A percentile compares a stretch with the other conserved stretches of the same genome.
These are phyloP conservation scores for Ilyonectria sp. DNA, from an alignment of 2,329 filamentous ascomycete genomes.

Conservation along the genomic window DNA sequence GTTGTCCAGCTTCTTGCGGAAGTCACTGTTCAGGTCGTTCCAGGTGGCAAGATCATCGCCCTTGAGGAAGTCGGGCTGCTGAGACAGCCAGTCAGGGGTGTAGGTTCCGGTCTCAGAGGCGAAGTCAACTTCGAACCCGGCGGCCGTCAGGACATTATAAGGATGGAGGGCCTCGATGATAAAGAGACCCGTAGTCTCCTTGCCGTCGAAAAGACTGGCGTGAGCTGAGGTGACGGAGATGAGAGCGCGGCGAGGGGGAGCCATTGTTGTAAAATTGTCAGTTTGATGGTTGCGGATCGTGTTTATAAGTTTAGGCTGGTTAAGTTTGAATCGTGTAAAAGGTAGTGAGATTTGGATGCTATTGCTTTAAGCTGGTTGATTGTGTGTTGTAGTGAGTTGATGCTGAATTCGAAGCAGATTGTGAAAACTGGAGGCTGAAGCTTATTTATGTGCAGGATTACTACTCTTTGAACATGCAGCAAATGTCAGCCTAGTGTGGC, in stretches of 20 bases:
- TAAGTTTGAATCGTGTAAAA: too few species aligned
- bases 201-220: conserved; percentile 57
- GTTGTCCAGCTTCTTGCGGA: conserved; percentile 61
- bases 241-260: conserved; percentile 57
- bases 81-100: conserved; percentile 60
- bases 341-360: too few species aligned
- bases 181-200: conserved; percentile 60
- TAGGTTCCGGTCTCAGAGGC: conserved; percentile 62
- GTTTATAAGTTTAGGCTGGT: too few species aligned
- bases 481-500: too few species aligned
- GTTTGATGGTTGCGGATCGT: not conserved
- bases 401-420: too few species aligned
- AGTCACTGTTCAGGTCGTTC: conserved; percentile 58
- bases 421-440: too few species aligned
- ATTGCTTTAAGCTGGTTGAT: too few species aligned
- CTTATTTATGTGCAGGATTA: too few species aligned
- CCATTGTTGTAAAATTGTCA: conserved; percentile 27
- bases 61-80: conserved; percentile 58
- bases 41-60: conserved; percentile 57
- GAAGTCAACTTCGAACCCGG: conserved; percentile 64
- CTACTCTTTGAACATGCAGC: too few species aligned
- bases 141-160: conserved; percentile 60
- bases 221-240: conserved; percentile 60
- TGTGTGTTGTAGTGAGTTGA: too few species aligned
- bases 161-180: conserved; percentile 65